Evolutionary conservation across 106 monocot genomes (phyloP).

Genomic region (Dioscorea dumetorum): DNA sequence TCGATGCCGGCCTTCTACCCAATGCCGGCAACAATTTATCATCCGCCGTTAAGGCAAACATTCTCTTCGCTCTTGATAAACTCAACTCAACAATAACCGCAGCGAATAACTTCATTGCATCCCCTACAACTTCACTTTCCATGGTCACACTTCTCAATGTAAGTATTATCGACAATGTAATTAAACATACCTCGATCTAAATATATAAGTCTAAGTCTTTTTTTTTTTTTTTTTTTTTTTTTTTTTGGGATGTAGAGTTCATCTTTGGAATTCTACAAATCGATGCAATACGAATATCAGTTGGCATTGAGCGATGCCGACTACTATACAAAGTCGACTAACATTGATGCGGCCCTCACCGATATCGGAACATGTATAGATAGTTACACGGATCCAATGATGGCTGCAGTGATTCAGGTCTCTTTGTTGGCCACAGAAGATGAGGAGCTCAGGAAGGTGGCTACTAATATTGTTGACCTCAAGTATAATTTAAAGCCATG

Average conservation of each 20-base stretch:
- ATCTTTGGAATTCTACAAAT: not conserved
- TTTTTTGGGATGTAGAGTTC: not conserved
- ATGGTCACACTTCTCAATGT: not conserved
- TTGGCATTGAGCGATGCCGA: not conserved
- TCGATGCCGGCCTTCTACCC: not conserved
- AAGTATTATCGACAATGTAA: not conserved
- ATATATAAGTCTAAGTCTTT: not conserved
- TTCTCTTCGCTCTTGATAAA: not conserved
- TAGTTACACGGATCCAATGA: not conserved
- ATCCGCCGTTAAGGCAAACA: not conserved
- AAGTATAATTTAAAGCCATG: not conserved
- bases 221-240: not conserved
- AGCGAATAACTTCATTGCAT: not conserved
- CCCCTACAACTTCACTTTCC: not conserved
- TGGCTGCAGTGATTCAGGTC: not conserved
- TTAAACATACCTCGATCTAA: not conserved
- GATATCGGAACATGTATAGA: constrained; percentile 1
- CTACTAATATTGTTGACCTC: not conserved
- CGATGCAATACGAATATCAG: no score
- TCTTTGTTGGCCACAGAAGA: not conserved
- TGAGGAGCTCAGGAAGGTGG: not conserved
- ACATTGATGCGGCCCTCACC: not conserved
- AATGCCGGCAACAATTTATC: not conserved
- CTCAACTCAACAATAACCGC: no score
- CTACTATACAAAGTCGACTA: not conserved